Evolutionary conservation across 2,329 filamentous ascomycete genomes (phyloP).

Genomic region (Cryphonectria carpinicola): DNA sequence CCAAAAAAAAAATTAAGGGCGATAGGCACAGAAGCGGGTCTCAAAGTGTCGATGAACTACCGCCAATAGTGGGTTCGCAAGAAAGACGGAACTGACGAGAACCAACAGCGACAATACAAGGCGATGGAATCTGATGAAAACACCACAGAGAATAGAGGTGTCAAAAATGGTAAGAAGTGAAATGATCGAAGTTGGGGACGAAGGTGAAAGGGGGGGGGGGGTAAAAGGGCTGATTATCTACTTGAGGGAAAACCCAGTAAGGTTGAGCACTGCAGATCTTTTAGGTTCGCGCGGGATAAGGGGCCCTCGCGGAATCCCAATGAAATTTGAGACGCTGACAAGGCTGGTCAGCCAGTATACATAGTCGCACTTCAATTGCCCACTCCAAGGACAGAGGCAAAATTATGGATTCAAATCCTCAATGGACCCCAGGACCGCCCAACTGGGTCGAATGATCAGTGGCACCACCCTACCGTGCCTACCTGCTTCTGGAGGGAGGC

Average conservation of each 20-base stretch:
- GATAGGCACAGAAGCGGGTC: constrained; percentile 19
- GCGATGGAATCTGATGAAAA: not conserved
- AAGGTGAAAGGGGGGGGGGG: not conserved
- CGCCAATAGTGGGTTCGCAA: not conserved
- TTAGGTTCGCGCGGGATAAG: not conserved
- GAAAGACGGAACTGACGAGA: not conserved
- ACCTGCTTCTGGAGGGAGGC: not conserved
- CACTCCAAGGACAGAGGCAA: not conserved
- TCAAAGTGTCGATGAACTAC: not conserved
- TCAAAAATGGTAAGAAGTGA: not conserved
- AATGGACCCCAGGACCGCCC: constrained; percentile 2
- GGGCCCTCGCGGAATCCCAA: not conserved
- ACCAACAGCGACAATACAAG: not conserved
- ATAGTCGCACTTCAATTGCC: constrained; percentile 1
- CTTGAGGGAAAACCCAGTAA: not conserved
- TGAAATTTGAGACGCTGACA: constrained; percentile 14
- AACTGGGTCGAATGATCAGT: constrained; percentile 17
- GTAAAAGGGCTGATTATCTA: constrained; percentile 4
- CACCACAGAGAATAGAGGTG: not conserved
- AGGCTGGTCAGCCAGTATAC: not conserved
- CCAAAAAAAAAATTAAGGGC: not conserved
- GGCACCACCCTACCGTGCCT: constrained; percentile 15
- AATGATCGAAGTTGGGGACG: not conserved
- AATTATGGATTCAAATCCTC: no score
- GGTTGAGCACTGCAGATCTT: constrained; percentile 15